A percentile compares a stretch with the other conserved stretches of the same genome.
Conservation (phyloP, 2,329 filamentous ascomycete genomes). For the Cadophora luteo-olivacea region DNA sequence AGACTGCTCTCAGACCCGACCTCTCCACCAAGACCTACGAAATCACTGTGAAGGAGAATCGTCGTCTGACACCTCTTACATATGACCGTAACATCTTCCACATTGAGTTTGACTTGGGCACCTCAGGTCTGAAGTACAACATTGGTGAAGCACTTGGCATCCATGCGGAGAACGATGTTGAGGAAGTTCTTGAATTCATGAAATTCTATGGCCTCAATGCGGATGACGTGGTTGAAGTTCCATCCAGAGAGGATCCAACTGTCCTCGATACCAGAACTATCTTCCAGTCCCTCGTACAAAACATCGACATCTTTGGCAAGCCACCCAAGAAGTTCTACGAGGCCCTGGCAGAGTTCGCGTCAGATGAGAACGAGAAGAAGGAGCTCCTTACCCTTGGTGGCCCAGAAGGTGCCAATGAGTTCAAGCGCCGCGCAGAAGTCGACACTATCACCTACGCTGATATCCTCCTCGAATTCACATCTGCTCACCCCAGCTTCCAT, state of each 20-base stretch:
- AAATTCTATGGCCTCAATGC: conserved; percentile 84
- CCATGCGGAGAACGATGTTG: conserved; percentile 89
- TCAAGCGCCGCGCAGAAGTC: conserved; percentile 90
- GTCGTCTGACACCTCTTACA: conserved; percentile 82
- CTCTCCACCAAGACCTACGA: conserved; percentile 84
- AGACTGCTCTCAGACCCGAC: conserved; percentile 80
- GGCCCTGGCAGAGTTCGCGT: conserved; percentile 82
- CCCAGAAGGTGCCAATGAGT: conserved; percentile 82
- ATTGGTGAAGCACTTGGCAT: conserved; percentile 97
- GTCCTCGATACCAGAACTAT: conserved; percentile 88
- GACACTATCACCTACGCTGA: conserved; percentile 93
- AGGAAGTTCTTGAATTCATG: conserved; percentile 84
- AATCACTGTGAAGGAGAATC: conserved; percentile 93
- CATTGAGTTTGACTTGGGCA: conserved; percentile 95
- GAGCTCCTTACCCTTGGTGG: conserved; percentile 79
- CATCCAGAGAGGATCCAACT: conserved; percentile 77
- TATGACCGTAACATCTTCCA: conserved; percentile 99
- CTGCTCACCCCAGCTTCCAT: conserved; percentile 86
- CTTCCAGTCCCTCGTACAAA: conserved; percentile 89
- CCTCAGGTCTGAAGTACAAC: conserved; percentile 91
- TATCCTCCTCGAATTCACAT: conserved; percentile 85
- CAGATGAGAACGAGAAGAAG: conserved; percentile 81
- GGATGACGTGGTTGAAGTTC: conserved; percentile 88
- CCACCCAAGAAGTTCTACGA: conserved; percentile 99
- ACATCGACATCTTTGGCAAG: conserved; percentile 95